phyloP scores from a whole-genome alignment of 768 basidiomycete species.

The Hygrocybe punicea region DNA sequence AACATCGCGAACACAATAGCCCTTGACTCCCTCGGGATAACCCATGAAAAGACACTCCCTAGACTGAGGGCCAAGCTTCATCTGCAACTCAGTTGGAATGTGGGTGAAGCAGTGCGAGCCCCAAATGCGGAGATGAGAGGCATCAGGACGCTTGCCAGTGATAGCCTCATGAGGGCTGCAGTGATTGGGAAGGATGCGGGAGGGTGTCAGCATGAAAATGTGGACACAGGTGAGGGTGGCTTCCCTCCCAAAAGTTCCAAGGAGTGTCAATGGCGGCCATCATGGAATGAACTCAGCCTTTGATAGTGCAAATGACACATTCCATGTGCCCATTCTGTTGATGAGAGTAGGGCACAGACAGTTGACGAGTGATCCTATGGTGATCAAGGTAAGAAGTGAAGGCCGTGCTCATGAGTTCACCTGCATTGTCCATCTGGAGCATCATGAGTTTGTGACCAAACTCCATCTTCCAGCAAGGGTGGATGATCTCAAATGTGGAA shows the following conservation, averaged over 20 bases:
- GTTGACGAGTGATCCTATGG: slow-evolving; percentile 20
- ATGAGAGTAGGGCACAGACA: slow-evolving; percentile 28
- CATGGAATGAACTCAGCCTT: slow-evolving; percentile 20
- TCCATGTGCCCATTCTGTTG: slow-evolving; percentile 33
- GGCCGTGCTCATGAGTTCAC: background rate
- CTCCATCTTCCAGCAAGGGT: background rate
- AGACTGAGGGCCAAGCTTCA: slow-evolving; percentile 23
- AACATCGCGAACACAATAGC: slow-evolving; percentile 17
- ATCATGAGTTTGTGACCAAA: background rate
- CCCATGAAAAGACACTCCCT: slow-evolving; percentile 25
- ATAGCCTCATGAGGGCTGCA: slow-evolving; percentile 21
- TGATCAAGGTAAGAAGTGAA: slow-evolving; percentile 7
- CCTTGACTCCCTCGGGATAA: slow-evolving; percentile 24
- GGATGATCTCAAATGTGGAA: background rate
- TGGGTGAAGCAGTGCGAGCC: slow-evolving; percentile 32
- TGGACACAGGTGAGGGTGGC: slow-evolving; percentile 20
- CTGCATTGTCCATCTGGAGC: slow-evolving; percentile 2
- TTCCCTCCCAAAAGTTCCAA: slow-evolving; percentile 19
- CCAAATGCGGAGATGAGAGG: slow-evolving; percentile 28
- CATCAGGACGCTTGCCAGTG: slow-evolving; percentile 21
- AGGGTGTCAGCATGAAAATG: slow-evolving; percentile 22
- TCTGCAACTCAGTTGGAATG: slow-evolving; percentile 20
- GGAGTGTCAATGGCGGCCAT: slow-evolving; percentile 20
- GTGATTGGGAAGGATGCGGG: slow-evolving; percentile 18
- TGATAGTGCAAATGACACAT: slow-evolving; percentile 25